These are phyloP conservation scores for Dryadomyces quercivorus DNA, from an alignment of 2,329 filamentous ascomycete genomes.

Conservation along the genomic window DNA sequence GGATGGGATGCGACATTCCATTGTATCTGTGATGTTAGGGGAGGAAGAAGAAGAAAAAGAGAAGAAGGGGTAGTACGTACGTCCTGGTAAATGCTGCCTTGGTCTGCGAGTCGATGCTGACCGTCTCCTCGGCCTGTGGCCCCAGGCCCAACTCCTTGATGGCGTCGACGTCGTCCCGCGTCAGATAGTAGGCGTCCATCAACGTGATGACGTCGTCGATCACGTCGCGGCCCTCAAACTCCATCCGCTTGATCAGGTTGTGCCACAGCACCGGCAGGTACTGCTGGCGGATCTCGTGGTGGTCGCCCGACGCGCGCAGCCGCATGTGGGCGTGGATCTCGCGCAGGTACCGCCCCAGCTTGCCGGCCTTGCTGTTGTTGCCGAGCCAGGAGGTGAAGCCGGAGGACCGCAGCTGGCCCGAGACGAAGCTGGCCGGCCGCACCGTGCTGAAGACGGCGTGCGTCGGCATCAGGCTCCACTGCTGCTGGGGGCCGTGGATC, in stretches of 20 bases:
- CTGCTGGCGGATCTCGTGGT: slow-evolving; percentile 87
- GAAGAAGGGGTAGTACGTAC: slow-evolving; percentile 33
- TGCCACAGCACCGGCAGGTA: slow-evolving; percentile 86
- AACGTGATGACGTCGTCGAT: slow-evolving; percentile 77
- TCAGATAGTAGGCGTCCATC: slow-evolving; percentile 96
- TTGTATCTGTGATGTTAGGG: slow-evolving; percentile 55
- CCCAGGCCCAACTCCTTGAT: slow-evolving; percentile 87
- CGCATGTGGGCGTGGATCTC: slow-evolving; percentile 98
- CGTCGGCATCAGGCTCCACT: slow-evolving; percentile 96
- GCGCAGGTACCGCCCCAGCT: slow-evolving; percentile 68
- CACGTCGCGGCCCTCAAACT: slow-evolving; percentile 67
- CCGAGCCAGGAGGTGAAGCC: slow-evolving; percentile 87
- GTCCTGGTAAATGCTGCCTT: slow-evolving; percentile 82
- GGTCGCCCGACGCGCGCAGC: slow-evolving; percentile 75
- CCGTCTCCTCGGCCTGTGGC: slow-evolving; percentile 59
- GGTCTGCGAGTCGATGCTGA: slow-evolving; percentile 72
- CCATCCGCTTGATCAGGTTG: slow-evolving; percentile 60
- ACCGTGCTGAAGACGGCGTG: slow-evolving; percentile 96
- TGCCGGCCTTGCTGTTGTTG: slow-evolving; percentile 80
- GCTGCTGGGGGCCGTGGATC: slow-evolving; percentile 96
- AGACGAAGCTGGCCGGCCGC: slow-evolving; percentile 73
- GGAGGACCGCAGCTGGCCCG: slow-evolving; percentile 64
- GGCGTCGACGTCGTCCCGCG: slow-evolving; percentile 86
- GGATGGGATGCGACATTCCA: slow-evolving; percentile 69
- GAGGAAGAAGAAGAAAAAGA: neutral